Conservation (phyloP, 805 yeast genomes). For the Lipomyces yamanashiensis region DNA sequence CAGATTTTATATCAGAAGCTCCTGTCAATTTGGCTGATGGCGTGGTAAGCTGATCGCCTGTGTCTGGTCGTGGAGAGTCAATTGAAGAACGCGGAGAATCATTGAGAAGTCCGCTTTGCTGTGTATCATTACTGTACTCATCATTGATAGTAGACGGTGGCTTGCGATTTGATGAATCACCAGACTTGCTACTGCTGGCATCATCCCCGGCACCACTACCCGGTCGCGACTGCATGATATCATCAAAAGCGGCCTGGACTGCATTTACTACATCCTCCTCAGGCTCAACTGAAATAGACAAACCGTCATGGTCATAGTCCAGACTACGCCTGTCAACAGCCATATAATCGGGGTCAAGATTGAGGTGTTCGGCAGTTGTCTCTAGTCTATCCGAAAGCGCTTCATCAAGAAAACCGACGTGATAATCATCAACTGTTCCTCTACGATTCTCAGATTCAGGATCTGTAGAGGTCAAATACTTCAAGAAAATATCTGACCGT, state of each 20-base stretch:
- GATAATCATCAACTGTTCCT: conserved; percentile 42
- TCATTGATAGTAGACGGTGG: conserved; percentile 18
- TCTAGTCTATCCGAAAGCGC: conserved; percentile 31
- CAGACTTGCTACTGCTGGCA: conserved; percentile 28
- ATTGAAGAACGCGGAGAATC: conserved; percentile 26
- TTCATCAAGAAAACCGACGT: conserved; percentile 40
- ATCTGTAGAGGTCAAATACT: conserved; percentile 53
- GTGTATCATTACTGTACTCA: background rate
- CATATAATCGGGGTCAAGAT: conserved; percentile 41
- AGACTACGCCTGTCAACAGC: conserved; percentile 22
- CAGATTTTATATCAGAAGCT: conserved; percentile 24
- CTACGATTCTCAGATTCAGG: conserved; percentile 26
- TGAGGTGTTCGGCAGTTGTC: conserved; percentile 46
- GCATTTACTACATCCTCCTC: conserved; percentile 55
- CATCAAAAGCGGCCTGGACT: conserved; percentile 68
- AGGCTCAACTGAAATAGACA: conserved; percentile 35
- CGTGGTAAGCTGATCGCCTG: conserved; percentile 8
- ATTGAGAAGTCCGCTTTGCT: background rate
- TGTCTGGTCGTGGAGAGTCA: conserved; percentile 15
- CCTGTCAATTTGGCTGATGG: background rate
- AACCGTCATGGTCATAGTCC: conserved; percentile 27
- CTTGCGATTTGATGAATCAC: conserved; percentile 17
- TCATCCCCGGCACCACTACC: conserved; percentile 20
- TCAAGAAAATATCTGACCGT: conserved; percentile 59
- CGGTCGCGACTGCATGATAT: conserved; percentile 49